Percentiles rank a stretch among this genome's conserved stretches.
Evolutionary conservation across 1,139 yeast species (phyloP).

Genomic region (Taphrina wiesneri): DNA sequence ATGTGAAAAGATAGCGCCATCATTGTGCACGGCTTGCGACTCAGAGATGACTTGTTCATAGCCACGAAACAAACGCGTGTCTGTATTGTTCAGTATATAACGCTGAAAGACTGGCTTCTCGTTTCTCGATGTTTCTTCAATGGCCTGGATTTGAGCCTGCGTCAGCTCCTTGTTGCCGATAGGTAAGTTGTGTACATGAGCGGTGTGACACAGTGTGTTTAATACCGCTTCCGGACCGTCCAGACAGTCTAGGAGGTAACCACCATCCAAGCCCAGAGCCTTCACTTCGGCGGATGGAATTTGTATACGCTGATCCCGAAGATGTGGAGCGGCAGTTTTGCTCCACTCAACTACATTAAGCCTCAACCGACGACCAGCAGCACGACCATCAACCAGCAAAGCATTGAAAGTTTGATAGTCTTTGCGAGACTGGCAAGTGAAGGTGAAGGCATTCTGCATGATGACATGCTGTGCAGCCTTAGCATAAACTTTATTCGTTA

Average conservation of each 20-base stretch:
- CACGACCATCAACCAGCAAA: constrained; percentile 47
- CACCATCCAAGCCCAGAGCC: constrained; percentile 72
- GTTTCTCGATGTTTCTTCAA: not conserved
- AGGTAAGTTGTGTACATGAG: constrained; percentile 43
- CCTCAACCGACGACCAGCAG: constrained; percentile 43
- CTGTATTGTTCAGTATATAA: constrained; percentile 14
- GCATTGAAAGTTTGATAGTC: constrained; percentile 53
- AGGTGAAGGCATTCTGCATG: constrained; percentile 59
- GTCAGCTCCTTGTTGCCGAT: constrained; percentile 3
- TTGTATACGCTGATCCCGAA: constrained; percentile 43
- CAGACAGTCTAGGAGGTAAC: constrained; percentile 66
- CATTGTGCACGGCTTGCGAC: constrained; percentile 19
- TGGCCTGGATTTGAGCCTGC: not conserved
- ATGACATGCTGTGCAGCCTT: constrained; percentile 57
- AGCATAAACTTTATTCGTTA: constrained; percentile 51
- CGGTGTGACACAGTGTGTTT: constrained; percentile 66
- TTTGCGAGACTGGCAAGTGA: constrained; percentile 52
- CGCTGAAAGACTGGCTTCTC: constrained; percentile 13
- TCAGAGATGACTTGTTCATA: constrained; percentile 15
- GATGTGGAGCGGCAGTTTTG: constrained; percentile 40
- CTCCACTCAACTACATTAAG: constrained; percentile 55
- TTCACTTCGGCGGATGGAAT: constrained; percentile 49
- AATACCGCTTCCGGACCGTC: constrained; percentile 75
- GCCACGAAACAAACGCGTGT: constrained; percentile 17
- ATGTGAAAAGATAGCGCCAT: constrained; percentile 13